phyloP scores from a whole-genome alignment of 441 rosid genomes.

The Mallotus japonicus region DNA sequence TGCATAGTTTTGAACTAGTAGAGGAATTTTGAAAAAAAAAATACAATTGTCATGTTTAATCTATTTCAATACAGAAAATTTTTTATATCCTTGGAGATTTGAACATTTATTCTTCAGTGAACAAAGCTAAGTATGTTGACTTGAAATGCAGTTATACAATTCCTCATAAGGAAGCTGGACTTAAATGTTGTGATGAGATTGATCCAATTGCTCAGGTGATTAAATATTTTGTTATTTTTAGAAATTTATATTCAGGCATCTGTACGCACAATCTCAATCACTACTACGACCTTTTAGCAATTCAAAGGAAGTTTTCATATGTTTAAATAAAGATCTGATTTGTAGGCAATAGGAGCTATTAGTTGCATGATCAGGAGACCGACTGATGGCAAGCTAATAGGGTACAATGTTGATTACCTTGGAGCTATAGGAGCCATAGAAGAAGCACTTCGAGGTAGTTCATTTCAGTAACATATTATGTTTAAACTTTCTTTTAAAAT shows the following conservation, averaged over 20 bases:
- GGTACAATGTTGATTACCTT: constrained; percentile 53
- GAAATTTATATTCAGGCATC: neutral
- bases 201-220: constrained; percentile 63
- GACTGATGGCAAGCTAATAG: constrained; percentile 52
- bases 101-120: neutral
- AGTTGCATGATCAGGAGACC: constrained; percentile 52
- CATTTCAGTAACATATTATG: constrained; percentile 10
- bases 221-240: constrained; percentile 9
- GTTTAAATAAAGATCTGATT: neutral
- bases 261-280: neutral
- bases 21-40: too few relatives aligned
- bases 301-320: neutral
- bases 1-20: too few relatives aligned
- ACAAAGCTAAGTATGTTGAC: neutral
- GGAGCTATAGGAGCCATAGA: constrained; percentile 65
- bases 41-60: neutral
- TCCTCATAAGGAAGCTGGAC: constrained; percentile 67
- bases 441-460: constrained; percentile 50
- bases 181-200: constrained; percentile 56
- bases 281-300: neutral
- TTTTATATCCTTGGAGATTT: constrained; percentile 7
- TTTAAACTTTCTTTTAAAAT: neutral
- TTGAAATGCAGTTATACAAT: constrained; percentile 43
- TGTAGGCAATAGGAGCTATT: constrained; percentile 55
- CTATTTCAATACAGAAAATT: neutral